Evolutionary conservation across 192 early-diverging fungal genomes (phyloP), one percentile per base, ranked within the genome.

Genomic region (Backusella tarrabulga): DNA sequence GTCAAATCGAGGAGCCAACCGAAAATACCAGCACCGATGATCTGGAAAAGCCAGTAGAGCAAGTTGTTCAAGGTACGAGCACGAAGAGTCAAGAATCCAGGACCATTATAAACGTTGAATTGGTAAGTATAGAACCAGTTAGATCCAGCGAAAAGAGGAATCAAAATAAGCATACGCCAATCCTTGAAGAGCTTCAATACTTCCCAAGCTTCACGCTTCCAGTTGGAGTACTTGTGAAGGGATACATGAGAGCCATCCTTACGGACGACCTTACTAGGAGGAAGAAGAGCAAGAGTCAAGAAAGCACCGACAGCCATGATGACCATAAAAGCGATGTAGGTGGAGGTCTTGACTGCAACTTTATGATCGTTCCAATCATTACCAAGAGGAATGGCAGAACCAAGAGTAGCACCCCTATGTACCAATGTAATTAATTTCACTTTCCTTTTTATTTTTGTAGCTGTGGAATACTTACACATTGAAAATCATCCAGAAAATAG

Each of bases 401-500:
- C 95, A 29, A 97, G 72, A 74, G 93, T 89, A 40, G 91, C 95
- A 71, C 95, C 95, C 78, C 90, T 85, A 78, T 81, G 79, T 36
- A 66, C 7, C 32, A 36, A 71, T 34, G 68, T 71, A 41, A 23
- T 60, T 60, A 60, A 26, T 26, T 26, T 60, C 23, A 2, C 23
- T 60, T 60, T 29, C 11, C 11, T 11, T 60, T 56, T 56, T 60
- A 0, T 29, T 26, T 60, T 56, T 60, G 56, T 29, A 23, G 26
- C 56, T 12, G 54, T 29, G 21, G 8, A 23, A 21, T 36, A 75
- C 77, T 77, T 72, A 78, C 46, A 86, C 66, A 77, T 94, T 94
- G 88, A 95, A 97, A 69, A 96, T 92, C 74, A 91, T 87, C 95
- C 95, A 97, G 88, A 97, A 97, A 40, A 91, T 85, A 26, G 91